A percentile compares a stretch with the other conserved stretches of the same genome.
These are phyloP conservation scores for Ceratopteris richardii DNA, from an alignment of 75 land plant species.

Conservation along the genomic window DNA sequence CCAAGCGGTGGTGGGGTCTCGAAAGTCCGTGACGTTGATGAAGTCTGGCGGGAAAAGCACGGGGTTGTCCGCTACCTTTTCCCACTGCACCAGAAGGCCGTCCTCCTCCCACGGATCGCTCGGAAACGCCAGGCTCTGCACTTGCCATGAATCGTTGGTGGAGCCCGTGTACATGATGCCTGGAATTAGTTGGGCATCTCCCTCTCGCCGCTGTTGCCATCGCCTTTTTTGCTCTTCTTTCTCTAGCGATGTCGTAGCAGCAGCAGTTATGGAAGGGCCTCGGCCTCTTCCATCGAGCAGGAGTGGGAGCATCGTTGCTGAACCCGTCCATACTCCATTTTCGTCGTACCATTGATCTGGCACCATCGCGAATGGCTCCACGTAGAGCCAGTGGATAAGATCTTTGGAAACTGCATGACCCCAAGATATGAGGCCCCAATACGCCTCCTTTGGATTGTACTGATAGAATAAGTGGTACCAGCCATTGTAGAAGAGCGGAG, in stretches of 20 bases:
- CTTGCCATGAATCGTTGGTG: constrained; percentile 48
- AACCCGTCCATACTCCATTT: constrained; percentile 86
- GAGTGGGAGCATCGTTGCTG: constrained; percentile 58
- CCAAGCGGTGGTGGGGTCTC: constrained; percentile 93
- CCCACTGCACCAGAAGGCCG: constrained; percentile 56
- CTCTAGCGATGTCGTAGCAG: too few relatives aligned
- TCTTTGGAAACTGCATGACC: constrained; percentile 81
- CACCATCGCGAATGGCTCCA: constrained; percentile 52
- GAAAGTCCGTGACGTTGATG: constrained; percentile 44
- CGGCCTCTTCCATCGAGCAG: too few relatives aligned
- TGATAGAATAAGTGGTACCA: constrained; percentile 88
- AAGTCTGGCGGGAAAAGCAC: constrained; percentile 60
- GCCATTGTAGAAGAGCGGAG: constrained; percentile 66
- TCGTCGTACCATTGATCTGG: constrained; percentile 76
- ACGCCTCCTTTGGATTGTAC: constrained; percentile 60
- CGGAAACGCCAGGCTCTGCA: constrained; percentile 63
- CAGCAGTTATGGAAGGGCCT: too few relatives aligned
- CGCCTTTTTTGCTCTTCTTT: too few relatives aligned
- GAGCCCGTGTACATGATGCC: constrained; percentile 69
- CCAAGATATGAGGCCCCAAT: constrained; percentile 82
- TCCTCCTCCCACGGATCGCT: constrained; percentile 43
- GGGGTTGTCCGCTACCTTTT: constrained; percentile 48
- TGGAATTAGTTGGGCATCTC: not conserved
- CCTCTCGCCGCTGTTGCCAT: too few relatives aligned
- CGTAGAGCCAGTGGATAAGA: constrained; percentile 60